A percentile compares a stretch with the other conserved stretches of the same genome.
Evolutionary conservation across 495 filamentous ascomycete genomes (phyloP).

Genomic region (Cetradonia linearis): DNA sequence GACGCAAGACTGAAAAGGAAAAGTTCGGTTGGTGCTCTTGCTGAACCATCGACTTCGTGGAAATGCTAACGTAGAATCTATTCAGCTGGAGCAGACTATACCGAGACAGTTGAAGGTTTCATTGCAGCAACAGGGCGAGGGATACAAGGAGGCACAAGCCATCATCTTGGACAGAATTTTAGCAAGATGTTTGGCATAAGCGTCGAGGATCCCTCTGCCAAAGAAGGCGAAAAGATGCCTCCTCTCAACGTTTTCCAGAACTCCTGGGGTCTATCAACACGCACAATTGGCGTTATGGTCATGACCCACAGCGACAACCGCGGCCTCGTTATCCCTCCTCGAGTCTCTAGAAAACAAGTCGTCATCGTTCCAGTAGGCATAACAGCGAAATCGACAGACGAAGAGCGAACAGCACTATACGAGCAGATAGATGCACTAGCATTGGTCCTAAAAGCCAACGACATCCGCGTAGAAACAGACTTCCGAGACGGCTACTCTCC

Average conservation of each 20-base stretch:
- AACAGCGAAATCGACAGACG: slow-evolving; percentile 70
- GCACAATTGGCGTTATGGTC: slow-evolving; percentile 93
- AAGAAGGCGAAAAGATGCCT: slow-evolving; percentile 58
- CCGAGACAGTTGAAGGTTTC: slow-evolving; percentile 82
- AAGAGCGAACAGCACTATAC: slow-evolving; percentile 62
- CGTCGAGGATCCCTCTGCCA: slow-evolving; percentile 77
- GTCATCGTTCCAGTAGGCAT: slow-evolving; percentile 91
- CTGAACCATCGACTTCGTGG: background rate
- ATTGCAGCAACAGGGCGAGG: slow-evolving; percentile 90
- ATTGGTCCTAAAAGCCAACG: slow-evolving; percentile 50
- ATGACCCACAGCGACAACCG: slow-evolving; percentile 95
- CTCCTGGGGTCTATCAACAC: slow-evolving; percentile 94
- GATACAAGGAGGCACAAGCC: slow-evolving; percentile 90
- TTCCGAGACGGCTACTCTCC: slow-evolving; percentile 78
- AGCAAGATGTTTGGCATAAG: slow-evolving; percentile 97
- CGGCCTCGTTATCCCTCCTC: slow-evolving; percentile 82
- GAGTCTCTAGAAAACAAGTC: slow-evolving; percentile 75
- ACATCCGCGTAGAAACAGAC: slow-evolving; percentile 64
- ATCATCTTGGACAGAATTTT: slow-evolving; percentile 95
- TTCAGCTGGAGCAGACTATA: slow-evolving; percentile 68
- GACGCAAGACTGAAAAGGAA: slow-evolving; percentile 80
- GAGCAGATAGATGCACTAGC: slow-evolving; percentile 60
- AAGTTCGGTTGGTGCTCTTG: slow-evolving; percentile 48
- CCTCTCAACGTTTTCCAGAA: slow-evolving; percentile 91
- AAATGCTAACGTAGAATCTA: background rate